These are phyloP conservation scores for Pleurotus sapidus DNA, from an alignment of 768 basidiomycete species.

Conservation along the genomic window DNA sequence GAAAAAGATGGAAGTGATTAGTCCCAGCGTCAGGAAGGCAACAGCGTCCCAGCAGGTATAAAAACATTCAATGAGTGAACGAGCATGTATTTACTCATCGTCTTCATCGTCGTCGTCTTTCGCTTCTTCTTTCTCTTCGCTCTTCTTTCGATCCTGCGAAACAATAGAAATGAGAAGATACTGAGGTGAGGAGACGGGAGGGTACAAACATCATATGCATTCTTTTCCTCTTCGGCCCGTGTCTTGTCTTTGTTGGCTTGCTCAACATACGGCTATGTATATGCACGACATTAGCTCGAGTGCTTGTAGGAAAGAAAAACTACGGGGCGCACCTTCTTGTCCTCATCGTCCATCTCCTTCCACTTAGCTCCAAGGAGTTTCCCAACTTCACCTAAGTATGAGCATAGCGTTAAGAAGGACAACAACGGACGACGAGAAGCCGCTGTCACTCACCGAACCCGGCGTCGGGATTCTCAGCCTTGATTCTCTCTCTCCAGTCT, in stretches of 20 bases:
- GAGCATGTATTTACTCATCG: conserved; percentile 7
- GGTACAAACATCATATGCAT: conserved; percentile 41
- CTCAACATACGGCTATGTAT: conserved; percentile 81
- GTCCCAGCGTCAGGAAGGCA: neutral
- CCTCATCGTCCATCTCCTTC: conserved; percentile 90
- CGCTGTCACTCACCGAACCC: conserved; percentile 66
- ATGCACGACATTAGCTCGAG: neutral
- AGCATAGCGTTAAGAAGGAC: conserved; percentile 7
- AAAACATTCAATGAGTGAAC: neutral
- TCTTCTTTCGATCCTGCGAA: conserved; percentile 21
- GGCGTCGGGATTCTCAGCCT: conserved; percentile 93
- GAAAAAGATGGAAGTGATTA: neutral
- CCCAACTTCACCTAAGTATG: conserved; percentile 77
- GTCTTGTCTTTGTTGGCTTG: conserved; percentile 85
- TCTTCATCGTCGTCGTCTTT: conserved; percentile 33
- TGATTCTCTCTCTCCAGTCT: conserved; percentile 94
- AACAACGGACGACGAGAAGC: conserved; percentile 2
- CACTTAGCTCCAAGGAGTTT: conserved; percentile 95
- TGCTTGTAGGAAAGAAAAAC: neutral
- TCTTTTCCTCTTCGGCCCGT: conserved; percentile 82
- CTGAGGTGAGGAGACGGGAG: neutral
- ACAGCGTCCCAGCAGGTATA: conserved; percentile 1
- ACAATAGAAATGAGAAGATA: neutral
- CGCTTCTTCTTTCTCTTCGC: conserved; percentile 29
- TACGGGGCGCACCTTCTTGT: conserved; percentile 74